A percentile compares a stretch with the other conserved stretches of the same genome.
phyloP scores from a whole-genome alignment of 2,329 filamentous ascomycete genomes.

The Onygenales sp. region DNA sequence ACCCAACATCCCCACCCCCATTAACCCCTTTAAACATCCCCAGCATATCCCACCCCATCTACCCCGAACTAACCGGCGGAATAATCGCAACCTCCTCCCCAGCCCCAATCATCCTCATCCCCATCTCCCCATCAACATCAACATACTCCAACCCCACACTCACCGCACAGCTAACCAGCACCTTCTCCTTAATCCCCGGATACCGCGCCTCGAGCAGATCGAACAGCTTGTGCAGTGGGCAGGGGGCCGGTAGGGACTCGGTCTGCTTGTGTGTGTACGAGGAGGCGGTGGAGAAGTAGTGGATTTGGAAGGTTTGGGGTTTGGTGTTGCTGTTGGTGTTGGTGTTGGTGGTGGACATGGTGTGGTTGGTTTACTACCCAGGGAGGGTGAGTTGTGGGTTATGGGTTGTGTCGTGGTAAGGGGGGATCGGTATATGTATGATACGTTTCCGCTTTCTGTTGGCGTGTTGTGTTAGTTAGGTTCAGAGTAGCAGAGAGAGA shows the following conservation, averaged over 20 bases:
- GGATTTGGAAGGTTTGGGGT: constrained; percentile 29
- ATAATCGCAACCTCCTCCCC: constrained; percentile 39
- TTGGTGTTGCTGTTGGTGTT: neutral
- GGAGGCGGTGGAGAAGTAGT: constrained; percentile 38
- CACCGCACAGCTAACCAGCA: constrained; percentile 31
- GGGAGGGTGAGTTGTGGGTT: neutral
- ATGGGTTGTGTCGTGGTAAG: too few relatives aligned
- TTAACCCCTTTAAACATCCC: neutral
- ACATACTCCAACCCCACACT: constrained; percentile 37
- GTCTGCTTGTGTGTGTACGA: constrained; percentile 31
- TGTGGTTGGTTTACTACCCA: neutral
- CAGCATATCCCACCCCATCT: neutral
- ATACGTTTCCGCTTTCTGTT: too few relatives aligned
- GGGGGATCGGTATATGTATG: too few relatives aligned
- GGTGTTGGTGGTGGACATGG: constrained; percentile 3
- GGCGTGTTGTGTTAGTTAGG: too few relatives aligned
- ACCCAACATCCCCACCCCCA: neutral
- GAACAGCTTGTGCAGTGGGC: constrained; percentile 29
- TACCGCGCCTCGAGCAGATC: constrained; percentile 29
- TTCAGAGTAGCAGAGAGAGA: too few relatives aligned
- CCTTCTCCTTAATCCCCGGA: constrained; percentile 30
- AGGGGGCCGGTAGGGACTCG: constrained; percentile 32
- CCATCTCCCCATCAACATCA: constrained; percentile 21
- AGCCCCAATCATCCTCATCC: constrained; percentile 19
- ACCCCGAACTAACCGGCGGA: constrained; percentile 40